A percentile compares a stretch with the other conserved stretches of the same genome.
Evolutionary conservation across 495 filamentous ascomycete species (phyloP).

Genomic region (Hyaloscypha hepaticicola): DNA sequence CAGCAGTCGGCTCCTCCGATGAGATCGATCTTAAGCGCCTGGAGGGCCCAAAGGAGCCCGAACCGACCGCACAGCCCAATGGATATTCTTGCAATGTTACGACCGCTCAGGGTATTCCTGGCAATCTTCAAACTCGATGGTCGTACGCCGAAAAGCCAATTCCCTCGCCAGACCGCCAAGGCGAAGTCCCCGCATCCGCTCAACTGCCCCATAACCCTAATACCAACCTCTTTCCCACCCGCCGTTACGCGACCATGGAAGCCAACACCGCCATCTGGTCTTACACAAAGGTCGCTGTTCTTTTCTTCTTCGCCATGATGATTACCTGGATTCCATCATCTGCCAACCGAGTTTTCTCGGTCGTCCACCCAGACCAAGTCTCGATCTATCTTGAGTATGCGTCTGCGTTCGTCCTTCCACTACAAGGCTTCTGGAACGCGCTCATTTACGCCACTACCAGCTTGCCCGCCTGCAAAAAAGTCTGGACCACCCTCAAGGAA

Average conservation of each 20-base stretch:
- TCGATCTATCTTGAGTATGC: constrained; percentile 64
- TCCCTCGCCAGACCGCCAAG: background rate
- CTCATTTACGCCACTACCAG: constrained; percentile 74
- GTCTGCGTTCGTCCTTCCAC: constrained; percentile 72
- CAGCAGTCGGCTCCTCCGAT: background rate
- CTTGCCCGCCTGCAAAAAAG: constrained; percentile 39
- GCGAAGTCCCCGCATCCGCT: background rate
- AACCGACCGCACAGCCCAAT: background rate
- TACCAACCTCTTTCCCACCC: constrained; percentile 1
- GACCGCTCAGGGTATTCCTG: background rate
- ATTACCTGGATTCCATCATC: constrained; percentile 87
- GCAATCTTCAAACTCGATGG: background rate
- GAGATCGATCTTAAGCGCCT: background rate
- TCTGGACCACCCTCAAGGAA: constrained; percentile 15
- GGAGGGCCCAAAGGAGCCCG: background rate
- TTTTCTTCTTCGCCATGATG: constrained; percentile 82
- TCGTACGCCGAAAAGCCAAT: background rate
- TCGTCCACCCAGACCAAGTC: constrained; percentile 53
- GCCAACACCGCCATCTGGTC: constrained; percentile 62
- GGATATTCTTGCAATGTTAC: constrained; percentile 1
- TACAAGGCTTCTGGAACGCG: constrained; percentile 88
- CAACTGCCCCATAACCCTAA: background rate
- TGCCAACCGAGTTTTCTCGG: constrained; percentile 71
- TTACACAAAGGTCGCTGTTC: constrained; percentile 78
- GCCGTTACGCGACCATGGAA: constrained; percentile 20